A percentile compares a stretch with the other conserved stretches of the same genome.
Conservation (phyloP, 1,284 basidiomycete species). For the Erythrobasidium hasegawianum region DNA sequence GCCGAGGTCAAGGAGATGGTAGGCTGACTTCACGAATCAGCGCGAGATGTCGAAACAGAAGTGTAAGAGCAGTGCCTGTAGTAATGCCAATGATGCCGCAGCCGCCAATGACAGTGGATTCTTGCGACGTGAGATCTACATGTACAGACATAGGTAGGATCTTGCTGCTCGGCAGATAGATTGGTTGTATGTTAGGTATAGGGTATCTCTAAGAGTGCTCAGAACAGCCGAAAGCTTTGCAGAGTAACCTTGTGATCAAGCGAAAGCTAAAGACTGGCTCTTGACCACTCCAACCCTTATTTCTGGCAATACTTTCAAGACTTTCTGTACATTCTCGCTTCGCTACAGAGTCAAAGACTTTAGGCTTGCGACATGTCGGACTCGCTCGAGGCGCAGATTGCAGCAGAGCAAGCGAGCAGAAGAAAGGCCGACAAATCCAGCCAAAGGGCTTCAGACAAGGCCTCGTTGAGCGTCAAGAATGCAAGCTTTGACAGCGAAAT, state of each 20-base stretch:
- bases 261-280: no score
- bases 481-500: slow-evolving; percentile 34
- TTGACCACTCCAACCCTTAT: no score
- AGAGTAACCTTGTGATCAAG: no score
- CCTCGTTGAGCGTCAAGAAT: slow-evolving; percentile 25
- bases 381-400: slow-evolving; percentile 31
- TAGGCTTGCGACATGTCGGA: slow-evolving; percentile 18
- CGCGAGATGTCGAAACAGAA: neutral
- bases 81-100: neutral
- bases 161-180: no score
- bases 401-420: slow-evolving; percentile 29
- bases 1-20: slow-evolving; percentile 14
- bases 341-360: no score
- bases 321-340: no score
- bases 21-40: slow-evolving; percentile 1
- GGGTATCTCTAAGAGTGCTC: no score
- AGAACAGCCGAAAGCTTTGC: no score
- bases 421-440: slow-evolving; percentile 24
- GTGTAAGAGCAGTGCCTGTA: neutral
- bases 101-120: neutral
- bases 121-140: no score
- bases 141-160: no score
- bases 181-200: no score
- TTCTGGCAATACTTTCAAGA: no score
- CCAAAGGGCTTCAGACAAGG: slow-evolving; percentile 30